Base-by-base conservation (phyloP, 768 basidiomycete species). In the Porphyrellus cyaneotinctus region DNA sequence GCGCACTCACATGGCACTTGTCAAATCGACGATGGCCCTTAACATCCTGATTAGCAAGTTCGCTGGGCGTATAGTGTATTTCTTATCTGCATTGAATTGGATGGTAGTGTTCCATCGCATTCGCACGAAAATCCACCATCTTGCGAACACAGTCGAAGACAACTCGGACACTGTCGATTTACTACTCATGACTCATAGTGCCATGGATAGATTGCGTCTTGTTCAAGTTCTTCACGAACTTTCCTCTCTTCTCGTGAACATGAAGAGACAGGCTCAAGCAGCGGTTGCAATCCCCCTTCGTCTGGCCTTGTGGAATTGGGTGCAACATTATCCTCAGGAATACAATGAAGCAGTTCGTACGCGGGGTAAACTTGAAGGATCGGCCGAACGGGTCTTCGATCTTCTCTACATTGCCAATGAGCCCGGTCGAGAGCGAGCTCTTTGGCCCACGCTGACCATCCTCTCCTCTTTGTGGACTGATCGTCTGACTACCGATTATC, bases 31-130 rank as follows among this genome's bases (percentile, higher is more conserved):
- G 1, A 65, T 75, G 48, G 74, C 83, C 8, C 74, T 90, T 46
- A 83, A 81, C 56, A 72, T 74, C 20, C 73, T 87, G 23, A 84
- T 91, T 54, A 78, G 81, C 48, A 83, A 85, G 63, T 89, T 79
- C 59, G 79, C 87, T 20, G 87, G 88, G 12, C 81, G 85, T 44
- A 84, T 95, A 56, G 80, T 95, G 24, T 93, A 88, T 64, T 86
- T 87, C 64, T 78, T 97, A 17, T 93, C 93, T 2, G 86, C 88
- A 1, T 87, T 87, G 13, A 95, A 95, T 66, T 97, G 93, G 91
- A 66, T 71, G 47, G 80, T 88, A 9, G 86, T 95, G 15, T 83
- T 88, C 59, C 69, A 76, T 20, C 78, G 90, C 28, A 78, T 95
- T 49, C 79, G 84, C 41, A 70, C 73, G 41, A 87, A 86, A 70